Percentiles rank a stretch among this genome's conserved stretches.
Evolutionary conservation across 164 flowering plant species (phyloP).

Genomic region (Vitis riparia): DNA sequence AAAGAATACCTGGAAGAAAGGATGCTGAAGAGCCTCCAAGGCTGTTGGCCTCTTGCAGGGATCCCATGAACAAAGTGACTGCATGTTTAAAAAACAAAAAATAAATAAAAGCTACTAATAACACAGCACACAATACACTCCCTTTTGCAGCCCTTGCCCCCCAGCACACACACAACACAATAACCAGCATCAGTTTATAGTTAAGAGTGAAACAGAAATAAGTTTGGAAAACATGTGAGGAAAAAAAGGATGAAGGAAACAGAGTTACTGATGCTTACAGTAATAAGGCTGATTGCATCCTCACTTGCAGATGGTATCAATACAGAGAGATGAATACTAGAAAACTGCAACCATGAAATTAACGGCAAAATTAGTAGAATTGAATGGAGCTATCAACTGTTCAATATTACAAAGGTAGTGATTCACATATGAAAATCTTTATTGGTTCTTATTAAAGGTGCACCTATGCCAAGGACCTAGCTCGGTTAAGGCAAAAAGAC

Average conservation of each 20-base stretch:
- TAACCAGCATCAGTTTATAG: not conserved
- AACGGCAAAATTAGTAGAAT: not conserved
- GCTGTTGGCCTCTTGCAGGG: slow-evolving; percentile 62
- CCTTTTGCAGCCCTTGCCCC: not conserved
- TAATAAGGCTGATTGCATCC: slow-evolving; percentile 67
- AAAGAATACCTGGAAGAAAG: slow-evolving; percentile 41
- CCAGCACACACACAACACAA: not conserved
- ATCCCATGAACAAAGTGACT: slow-evolving; percentile 68
- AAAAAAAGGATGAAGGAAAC: no score
- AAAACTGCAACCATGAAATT: slow-evolving; percentile 42
- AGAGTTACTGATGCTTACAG: slow-evolving; percentile 35
- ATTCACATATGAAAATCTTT: no score
- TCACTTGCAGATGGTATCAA: slow-evolving; percentile 72
- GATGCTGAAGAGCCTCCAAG: slow-evolving; percentile 56
- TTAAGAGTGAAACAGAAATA: no score
- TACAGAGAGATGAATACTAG: slow-evolving; percentile 62
- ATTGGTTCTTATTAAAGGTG: no score
- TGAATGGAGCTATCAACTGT: no score
- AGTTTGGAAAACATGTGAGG: no score
- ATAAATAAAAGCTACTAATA: not conserved
- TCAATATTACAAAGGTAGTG: no score
- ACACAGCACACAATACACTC: not conserved
- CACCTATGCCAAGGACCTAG: no score
- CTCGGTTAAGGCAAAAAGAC: no score
- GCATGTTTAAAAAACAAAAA: not conserved